A percentile compares a stretch with the other conserved stretches of the same genome.
phyloP scores from a whole-genome alignment of 108 stramenopile genomes.

The Schizochytrium sp. region DNA sequence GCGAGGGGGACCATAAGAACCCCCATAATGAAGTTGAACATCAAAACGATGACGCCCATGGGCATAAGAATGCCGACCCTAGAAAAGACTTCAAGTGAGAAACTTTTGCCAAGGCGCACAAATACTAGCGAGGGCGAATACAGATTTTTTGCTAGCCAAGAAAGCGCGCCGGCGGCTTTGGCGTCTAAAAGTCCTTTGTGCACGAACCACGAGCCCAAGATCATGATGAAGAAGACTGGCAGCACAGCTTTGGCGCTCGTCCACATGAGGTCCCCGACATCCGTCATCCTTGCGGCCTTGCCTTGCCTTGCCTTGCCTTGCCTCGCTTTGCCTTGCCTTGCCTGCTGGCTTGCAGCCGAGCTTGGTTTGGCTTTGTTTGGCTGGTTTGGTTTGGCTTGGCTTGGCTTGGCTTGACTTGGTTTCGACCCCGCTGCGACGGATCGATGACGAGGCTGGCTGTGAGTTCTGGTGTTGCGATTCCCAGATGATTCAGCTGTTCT shows the following conservation, averaged over 20 bases:
- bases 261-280: neutral
- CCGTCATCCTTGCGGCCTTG: neutral
- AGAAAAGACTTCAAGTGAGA: neutral
- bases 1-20: neutral
- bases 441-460: too few species aligned
- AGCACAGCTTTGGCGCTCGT: neutral
- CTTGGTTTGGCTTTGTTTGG: too few species aligned
- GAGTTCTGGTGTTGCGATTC: too few species aligned
- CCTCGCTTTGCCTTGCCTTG: too few species aligned
- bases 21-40: neutral
- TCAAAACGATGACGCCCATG: neutral
- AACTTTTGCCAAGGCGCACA: neutral
- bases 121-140: neutral
- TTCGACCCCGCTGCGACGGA: too few species aligned
- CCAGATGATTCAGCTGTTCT: too few species aligned
- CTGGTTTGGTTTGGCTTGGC: too few species aligned
- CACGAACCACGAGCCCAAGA: neutral
- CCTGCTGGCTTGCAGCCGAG: too few species aligned
- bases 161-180: neutral
- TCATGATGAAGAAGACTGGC: neutral
- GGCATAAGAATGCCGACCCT: neutral
- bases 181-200: neutral
- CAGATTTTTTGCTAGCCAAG: neutral
- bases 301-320: too few species aligned
- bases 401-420: too few species aligned